Base-by-base conservation (phyloP, 306 rosid species). In the Oxytropis ochrocephala region DNA sequence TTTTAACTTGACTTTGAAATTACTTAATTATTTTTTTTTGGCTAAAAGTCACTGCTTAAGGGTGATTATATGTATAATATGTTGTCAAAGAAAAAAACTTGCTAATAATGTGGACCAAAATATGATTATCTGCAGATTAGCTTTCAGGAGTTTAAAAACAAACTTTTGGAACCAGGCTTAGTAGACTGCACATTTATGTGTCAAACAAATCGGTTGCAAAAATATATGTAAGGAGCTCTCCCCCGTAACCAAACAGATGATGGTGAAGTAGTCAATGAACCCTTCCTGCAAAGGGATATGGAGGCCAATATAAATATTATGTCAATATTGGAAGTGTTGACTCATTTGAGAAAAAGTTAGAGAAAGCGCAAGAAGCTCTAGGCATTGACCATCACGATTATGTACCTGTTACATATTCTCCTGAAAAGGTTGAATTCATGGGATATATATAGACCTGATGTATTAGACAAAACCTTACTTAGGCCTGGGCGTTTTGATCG, bases 401-500 rank as follows among this genome's bases (percentile, higher is more conserved):
- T 21, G 27, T 21, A 21, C 27, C 27, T 21, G 27, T 21, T 21
- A 21, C 27, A 21, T 21, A 21, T 21, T 29, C 27, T 21, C 27
- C 27, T 21, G 27, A 21, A 21, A 21, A 21, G n/a, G n/a, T n/a
- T n/a, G n/a, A n/a, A n/a, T n/a, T n/a, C n/a, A n/a, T n/a, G n/a
- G n/a, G n/a, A n/a, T n/a, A n/a, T n/a, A n/a, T n/a, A 94, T 81
- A 87, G 98, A 67, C 96, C 97, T 72, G 98, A 94, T 81, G 88
- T 94, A 59, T 80, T 94, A 73, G 98, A 94, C 82, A 90, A 88
- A 81, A 97, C 97, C 62, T 78, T 94, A 17, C 81, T 90, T 57
- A 87, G 98, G 72, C 98, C 98, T 30, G 97, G 98, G 51, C 79
- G 98, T 76, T 94, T 94, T 80, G 98, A 94, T 73, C 98, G 98